A percentile compares a stretch with the other conserved stretches of the same genome.
These are phyloP conservation scores for Abrus precatorius DNA, from an alignment of 306 rosid species.

Conservation along the genomic window DNA sequence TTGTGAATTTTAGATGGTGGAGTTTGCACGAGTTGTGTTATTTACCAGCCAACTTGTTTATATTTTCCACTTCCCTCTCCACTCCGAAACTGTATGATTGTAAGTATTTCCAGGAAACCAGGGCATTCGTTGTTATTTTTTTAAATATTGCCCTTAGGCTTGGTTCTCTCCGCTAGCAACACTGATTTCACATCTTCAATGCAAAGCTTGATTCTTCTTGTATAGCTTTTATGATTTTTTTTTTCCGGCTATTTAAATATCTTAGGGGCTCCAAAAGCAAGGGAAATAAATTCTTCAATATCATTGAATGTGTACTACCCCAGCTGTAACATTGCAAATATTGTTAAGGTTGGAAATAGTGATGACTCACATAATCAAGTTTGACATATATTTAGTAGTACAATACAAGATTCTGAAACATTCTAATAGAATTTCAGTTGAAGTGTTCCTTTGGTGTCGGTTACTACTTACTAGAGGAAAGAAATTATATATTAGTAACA, in stretches of 20 bases:
- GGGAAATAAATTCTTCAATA: neutral
- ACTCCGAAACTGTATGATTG: conserved; percentile 43
- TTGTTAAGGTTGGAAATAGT: neutral
- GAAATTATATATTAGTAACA: neutral
- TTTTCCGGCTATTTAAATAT: neutral
- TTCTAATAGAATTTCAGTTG: neutral
- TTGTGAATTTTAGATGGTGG: conserved; percentile 34
- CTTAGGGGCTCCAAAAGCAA: conserved; percentile 6
- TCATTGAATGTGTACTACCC: conserved; percentile 3
- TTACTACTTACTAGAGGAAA: neutral
- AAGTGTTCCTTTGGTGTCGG: neutral
- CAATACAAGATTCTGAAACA: conserved; percentile 10
- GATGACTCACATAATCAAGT: neutral
- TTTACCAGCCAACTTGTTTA: conserved; percentile 52
- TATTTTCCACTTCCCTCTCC: conserved; percentile 38
- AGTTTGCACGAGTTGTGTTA: conserved; percentile 48
- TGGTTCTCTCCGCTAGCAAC: conserved; percentile 35
- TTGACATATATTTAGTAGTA: neutral
- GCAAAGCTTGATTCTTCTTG: conserved; percentile 44
- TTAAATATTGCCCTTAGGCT: neutral
- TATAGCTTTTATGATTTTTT: conserved; percentile 26
- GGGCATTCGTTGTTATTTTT: conserved; percentile 35
- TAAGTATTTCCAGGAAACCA: conserved; percentile 39
- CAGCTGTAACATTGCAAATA: conserved; percentile 8
- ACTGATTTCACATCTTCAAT: conserved; percentile 37